These are phyloP conservation scores for Leptodermis oblonga DNA, from an alignment of 257 asterid species.

Conservation along the genomic window DNA sequence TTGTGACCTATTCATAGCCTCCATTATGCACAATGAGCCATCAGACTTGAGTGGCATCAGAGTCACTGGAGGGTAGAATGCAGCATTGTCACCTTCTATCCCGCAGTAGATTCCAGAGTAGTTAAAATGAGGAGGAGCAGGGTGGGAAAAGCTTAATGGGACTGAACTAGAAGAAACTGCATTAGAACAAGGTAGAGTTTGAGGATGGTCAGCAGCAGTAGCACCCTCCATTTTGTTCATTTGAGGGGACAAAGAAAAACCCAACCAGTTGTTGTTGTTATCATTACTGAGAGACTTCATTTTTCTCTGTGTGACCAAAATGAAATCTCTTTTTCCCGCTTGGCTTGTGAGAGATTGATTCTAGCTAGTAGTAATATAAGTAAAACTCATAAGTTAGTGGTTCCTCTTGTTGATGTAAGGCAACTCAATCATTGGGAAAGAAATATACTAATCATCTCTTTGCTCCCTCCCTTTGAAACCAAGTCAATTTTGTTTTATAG, in stretches of 20 bases:
- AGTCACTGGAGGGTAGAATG: constrained; percentile 46
- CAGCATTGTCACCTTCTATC: constrained; percentile 46
- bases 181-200: constrained; percentile 34
- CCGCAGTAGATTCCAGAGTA: constrained; percentile 59
- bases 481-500: constrained; percentile 55
- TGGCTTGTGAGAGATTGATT: constrained; percentile 15
- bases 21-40: constrained; percentile 85
- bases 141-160: constrained; percentile 33
- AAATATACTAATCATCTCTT: constrained; percentile 40
- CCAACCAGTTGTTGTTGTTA: constrained; percentile 60
- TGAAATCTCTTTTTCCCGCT: constrained; percentile 11
- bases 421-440: constrained; percentile 66
- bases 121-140: constrained; percentile 32
- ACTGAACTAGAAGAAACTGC: constrained; percentile 34
- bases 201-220: constrained; percentile 24
- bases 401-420: constrained; percentile 31
- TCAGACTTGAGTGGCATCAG: constrained; percentile 92
- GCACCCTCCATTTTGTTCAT: constrained; percentile 50
- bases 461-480: constrained; percentile 29
- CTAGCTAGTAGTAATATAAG: constrained; percentile 1
- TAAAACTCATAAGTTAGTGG: background rate
- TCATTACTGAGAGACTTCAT: constrained; percentile 54
- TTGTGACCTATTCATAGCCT: constrained; percentile 69
- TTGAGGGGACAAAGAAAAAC: constrained; percentile 77
- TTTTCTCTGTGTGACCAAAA: constrained; percentile 1